Base-by-base conservation (phyloP, 2,329 filamentous ascomycete species). In the Claviceps capensis region DNA sequence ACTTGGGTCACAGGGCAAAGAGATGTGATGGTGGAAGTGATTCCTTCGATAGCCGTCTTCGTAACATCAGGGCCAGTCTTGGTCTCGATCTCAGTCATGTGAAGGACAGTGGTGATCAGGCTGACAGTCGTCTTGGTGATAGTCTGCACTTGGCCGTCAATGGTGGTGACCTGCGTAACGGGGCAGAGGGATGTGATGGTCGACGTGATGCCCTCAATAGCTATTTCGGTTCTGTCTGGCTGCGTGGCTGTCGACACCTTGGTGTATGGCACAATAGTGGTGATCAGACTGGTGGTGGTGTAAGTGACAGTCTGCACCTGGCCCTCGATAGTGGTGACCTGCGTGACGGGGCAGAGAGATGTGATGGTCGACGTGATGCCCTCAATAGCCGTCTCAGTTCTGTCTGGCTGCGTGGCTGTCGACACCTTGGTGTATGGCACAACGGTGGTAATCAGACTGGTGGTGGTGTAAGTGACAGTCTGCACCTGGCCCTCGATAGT, bases 111-210 rank as follows among this genome's bases (percentile, higher is more conserved):
- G 46, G 59, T 57, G 5, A 63, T 42, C 26, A 58, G 61, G 19
- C 57, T 55, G 30, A 54, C 58, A 17, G 56, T 54, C 2, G 57
- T 61, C 44, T 61, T 56, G 1, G 55, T 63, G 7, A 56, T 17
- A 11, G 54, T 56, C 38, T 51, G 45, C 17, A 51, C 48, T 5
- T 52, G 38, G 2, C 54, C 54, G 1, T 14, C 50, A 47, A 58
- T 61, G 1, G 54, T 54, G 1, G 55, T 57, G 19, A 55, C 52
- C 34, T 56, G 41, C 0, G 67, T 69, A 5, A 73, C 58, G 7
- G 72, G 70, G 59, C 67, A 71, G 11, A 72, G 62, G 17, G 64
- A 66, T 13, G 72, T 75, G 40, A 68, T 49, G 23, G 69, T 72
- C 4, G 62, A 66, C 58, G 69, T 67, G 17, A 61, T 63, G 16